Conservation (phyloP, 2,329 filamentous ascomycete species). For the Xylaria sp. region DNA sequence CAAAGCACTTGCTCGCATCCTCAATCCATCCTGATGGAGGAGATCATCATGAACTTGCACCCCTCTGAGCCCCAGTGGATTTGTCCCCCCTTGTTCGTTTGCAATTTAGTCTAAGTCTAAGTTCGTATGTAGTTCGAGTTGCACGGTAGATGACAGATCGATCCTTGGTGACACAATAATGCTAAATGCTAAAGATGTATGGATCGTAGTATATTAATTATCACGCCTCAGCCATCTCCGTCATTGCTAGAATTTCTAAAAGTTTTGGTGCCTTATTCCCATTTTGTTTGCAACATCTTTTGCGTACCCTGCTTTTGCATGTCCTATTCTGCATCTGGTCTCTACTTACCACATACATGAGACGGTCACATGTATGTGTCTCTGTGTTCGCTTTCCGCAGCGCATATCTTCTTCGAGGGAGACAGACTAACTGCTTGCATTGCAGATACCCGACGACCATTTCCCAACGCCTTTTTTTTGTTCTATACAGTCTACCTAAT, state of each 20-base stretch:
- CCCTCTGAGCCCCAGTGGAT: conserved; percentile 30
- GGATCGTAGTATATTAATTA: neutral
- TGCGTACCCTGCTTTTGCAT: neutral
- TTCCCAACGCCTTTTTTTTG: neutral
- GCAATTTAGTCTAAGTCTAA: no score
- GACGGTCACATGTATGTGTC: neutral
- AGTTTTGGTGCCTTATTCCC: conserved; percentile 6
- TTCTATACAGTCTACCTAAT: conserved; percentile 20
- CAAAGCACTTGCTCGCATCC: conserved; percentile 25
- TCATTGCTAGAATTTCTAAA: conserved; percentile 3
- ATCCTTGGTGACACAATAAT: conserved; percentile 12
- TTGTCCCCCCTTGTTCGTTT: conserved; percentile 25
- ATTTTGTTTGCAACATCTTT: neutral
- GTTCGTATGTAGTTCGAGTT: conserved; percentile 3
- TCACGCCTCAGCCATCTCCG: conserved; percentile 14
- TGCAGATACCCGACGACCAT: conserved; percentile 4
- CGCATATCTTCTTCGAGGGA: neutral
- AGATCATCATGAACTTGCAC: conserved; percentile 34
- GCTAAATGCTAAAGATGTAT: neutral
- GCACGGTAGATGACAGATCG: conserved; percentile 30
- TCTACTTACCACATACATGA: conserved; percentile 1
- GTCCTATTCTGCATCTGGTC: neutral
- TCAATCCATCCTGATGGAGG: conserved; percentile 33
- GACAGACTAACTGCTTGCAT: conserved; percentile 10
- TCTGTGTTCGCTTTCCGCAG: neutral